These are phyloP conservation scores for Xylaria digitata DNA, from an alignment of 2,329 filamentous ascomycete genomes.

Conservation along the genomic window DNA sequence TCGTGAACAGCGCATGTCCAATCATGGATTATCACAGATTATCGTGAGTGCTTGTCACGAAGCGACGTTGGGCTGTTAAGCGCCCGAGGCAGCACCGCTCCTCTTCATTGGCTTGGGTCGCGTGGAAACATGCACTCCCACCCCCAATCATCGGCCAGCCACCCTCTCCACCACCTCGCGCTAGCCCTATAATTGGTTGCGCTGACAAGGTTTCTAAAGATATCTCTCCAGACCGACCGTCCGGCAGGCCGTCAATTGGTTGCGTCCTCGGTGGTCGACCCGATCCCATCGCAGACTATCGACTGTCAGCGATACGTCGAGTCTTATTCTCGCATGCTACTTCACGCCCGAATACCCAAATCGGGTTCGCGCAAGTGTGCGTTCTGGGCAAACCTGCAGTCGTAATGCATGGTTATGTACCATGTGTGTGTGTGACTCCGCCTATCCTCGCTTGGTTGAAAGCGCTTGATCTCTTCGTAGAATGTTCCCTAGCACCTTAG, in stretches of 20 bases:
- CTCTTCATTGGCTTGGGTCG: slow-evolving; percentile 46
- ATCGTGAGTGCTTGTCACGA: slow-evolving; percentile 27
- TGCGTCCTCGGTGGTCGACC: slow-evolving; percentile 26
- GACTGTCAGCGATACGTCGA: slow-evolving; percentile 41
- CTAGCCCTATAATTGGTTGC: slow-evolving; percentile 42
- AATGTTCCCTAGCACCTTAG: slow-evolving; percentile 44
- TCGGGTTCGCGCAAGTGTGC: slow-evolving; percentile 43
- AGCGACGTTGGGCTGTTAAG: slow-evolving; percentile 46
- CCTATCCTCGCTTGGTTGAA: slow-evolving; percentile 41
- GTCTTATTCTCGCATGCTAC: slow-evolving; percentile 41
- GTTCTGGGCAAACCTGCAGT: slow-evolving; percentile 45
- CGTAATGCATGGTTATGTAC: slow-evolving; percentile 43
- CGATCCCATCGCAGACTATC: slow-evolving; percentile 38
- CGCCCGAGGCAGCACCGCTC: slow-evolving; percentile 45
- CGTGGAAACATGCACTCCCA: slow-evolving; percentile 41
- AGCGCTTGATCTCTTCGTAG: slow-evolving; percentile 46
- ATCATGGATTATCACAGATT: slow-evolving; percentile 35
- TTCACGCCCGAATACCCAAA: slow-evolving; percentile 47
- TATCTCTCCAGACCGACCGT: slow-evolving; percentile 41
- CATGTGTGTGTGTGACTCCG: slow-evolving; percentile 40
- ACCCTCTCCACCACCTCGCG: slow-evolving; percentile 42
- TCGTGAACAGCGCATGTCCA: slow-evolving; percentile 38
- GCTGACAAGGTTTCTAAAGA: slow-evolving; percentile 47
- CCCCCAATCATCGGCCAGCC: slow-evolving; percentile 43
- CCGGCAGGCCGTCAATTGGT: slow-evolving; percentile 45